A percentile compares a stretch with the other conserved stretches of the same genome.
phyloP scores from a whole-genome alignment of 148 eudicot genomes.

The Silene uniflora region DNA sequence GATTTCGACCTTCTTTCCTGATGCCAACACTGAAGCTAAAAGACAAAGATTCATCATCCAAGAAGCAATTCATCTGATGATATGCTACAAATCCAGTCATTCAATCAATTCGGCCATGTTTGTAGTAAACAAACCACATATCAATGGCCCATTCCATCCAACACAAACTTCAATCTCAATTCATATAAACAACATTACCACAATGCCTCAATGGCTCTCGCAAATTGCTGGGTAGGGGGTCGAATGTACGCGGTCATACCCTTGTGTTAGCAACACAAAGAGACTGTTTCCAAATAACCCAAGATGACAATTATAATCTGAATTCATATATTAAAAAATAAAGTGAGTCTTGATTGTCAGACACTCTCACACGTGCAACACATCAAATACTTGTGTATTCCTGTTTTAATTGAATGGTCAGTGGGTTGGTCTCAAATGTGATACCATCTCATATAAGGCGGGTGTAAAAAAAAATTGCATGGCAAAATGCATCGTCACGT shows the following conservation, averaged over 20 bases:
- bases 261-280: too few species aligned
- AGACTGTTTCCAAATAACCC: too few species aligned
- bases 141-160: not conserved
- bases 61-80: not conserved
- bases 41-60: not conserved
- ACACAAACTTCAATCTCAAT: not conserved
- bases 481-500: not conserved
- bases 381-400: not conserved
- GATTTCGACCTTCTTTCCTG: slow-evolving; percentile 1
- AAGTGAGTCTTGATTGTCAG: too few species aligned
- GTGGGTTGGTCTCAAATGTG: not conserved
- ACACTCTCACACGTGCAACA: too few species aligned
- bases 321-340: not conserved
- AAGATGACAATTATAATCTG: too few species aligned
- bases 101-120: not conserved
- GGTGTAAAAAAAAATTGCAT: not conserved
- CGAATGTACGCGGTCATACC: too few species aligned
- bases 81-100: not conserved
- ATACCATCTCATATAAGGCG: not conserved
- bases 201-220: too few species aligned
- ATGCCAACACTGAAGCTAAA: not conserved
- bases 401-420: not conserved
- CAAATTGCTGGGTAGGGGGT: too few species aligned
- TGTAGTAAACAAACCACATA: not conserved
- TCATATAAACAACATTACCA: too few species aligned